Percentiles rank a stretch among this genome's conserved stretches.
phyloP scores from a whole-genome alignment of 2,329 filamentous ascomycete species.

The Zarea fungicola region DNA sequence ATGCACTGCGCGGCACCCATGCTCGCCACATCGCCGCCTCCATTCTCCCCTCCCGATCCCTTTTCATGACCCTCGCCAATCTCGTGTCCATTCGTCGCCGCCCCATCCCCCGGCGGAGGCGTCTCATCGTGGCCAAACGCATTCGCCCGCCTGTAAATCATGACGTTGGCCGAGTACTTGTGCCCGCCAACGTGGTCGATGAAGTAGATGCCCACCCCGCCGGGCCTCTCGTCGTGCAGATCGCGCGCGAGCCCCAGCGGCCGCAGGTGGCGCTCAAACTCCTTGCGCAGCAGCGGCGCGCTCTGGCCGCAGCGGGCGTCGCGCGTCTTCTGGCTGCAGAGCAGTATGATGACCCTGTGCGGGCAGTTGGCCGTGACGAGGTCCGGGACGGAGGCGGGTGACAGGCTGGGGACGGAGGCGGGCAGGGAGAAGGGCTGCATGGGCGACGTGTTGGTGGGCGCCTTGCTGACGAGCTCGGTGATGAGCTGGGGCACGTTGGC shows the following conservation, averaged over 20 bases:
- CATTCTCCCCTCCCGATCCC: constrained; percentile 18
- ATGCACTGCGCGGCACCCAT: constrained; percentile 79
- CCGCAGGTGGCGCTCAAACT: constrained; percentile 84
- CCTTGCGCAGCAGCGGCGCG: constrained; percentile 79
- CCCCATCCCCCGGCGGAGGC: constrained; percentile 14
- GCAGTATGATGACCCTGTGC: constrained; percentile 80
- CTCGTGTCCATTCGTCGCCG: background rate
- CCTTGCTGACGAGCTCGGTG: constrained; percentile 59
- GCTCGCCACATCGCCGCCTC: constrained; percentile 27
- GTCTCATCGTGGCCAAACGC: constrained; percentile 49
- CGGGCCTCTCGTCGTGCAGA: constrained; percentile 79
- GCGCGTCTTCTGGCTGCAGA: constrained; percentile 92
- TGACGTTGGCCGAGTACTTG: constrained; percentile 92
- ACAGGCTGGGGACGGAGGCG: constrained; percentile 22
- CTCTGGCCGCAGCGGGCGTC: constrained; percentile 93
- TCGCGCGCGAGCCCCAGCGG: constrained; percentile 82
- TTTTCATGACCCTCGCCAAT: too few species aligned
- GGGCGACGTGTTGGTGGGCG: constrained; percentile 69
- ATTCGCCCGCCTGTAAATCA: constrained; percentile 71
- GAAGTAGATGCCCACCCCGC: constrained; percentile 93
- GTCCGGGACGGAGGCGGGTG: background rate
- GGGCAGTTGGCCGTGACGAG: constrained; percentile 48
- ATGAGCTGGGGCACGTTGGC: constrained; percentile 67
- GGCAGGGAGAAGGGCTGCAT: constrained; percentile 40
- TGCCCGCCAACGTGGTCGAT: constrained; percentile 95